Conservation (phyloP, 1,284 basidiomycete species). For the Cutaneotrichosporon spelunceum region DNA sequence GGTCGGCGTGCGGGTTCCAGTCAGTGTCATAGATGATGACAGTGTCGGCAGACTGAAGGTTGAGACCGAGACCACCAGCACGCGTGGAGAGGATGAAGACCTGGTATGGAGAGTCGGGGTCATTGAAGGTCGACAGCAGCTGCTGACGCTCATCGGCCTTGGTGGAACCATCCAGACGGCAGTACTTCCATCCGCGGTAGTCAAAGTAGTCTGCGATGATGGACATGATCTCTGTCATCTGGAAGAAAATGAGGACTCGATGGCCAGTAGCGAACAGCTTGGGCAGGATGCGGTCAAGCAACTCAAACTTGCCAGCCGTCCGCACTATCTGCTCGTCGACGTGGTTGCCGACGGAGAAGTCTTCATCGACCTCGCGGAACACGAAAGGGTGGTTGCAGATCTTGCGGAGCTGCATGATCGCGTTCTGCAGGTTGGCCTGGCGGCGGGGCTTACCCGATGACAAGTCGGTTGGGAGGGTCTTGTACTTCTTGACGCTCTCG, state of each 20-base stretch:
- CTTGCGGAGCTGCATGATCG: constrained; percentile 98
- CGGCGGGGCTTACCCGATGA: constrained; percentile 46
- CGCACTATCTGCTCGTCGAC: constrained; percentile 80
- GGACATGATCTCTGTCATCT: constrained; percentile 99
- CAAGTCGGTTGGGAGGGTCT: constrained; percentile 58
- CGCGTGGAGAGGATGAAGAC: constrained; percentile 96
- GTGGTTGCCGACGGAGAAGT: constrained; percentile 59
- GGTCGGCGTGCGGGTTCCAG: constrained; percentile 95
- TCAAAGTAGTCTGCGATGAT: constrained; percentile 98
- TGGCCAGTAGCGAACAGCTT: constrained; percentile 92
- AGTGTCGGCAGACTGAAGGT: constrained; percentile 96
- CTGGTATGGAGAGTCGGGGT: constrained; percentile 80
- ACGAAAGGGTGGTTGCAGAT: constrained; percentile 98
- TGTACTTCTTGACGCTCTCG: constrained; percentile 71
- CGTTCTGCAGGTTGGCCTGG: constrained; percentile 70
- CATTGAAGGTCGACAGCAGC: constrained; percentile 88
- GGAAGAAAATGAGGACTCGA: constrained; percentile 93
- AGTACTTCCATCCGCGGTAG: constrained; percentile 82
- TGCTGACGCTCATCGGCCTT: constrained; percentile 96
- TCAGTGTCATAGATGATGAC: constrained; percentile 79
- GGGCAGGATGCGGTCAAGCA: constrained; percentile 88
- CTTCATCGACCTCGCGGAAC: constrained; percentile 84
- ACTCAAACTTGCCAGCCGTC: constrained; percentile 89
- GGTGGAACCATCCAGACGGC: constrained; percentile 94
- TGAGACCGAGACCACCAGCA: constrained; percentile 95